Evolutionary conservation across 2,329 filamentous ascomycete species (phyloP).

Genomic region (Sarocladium strictum): DNA sequence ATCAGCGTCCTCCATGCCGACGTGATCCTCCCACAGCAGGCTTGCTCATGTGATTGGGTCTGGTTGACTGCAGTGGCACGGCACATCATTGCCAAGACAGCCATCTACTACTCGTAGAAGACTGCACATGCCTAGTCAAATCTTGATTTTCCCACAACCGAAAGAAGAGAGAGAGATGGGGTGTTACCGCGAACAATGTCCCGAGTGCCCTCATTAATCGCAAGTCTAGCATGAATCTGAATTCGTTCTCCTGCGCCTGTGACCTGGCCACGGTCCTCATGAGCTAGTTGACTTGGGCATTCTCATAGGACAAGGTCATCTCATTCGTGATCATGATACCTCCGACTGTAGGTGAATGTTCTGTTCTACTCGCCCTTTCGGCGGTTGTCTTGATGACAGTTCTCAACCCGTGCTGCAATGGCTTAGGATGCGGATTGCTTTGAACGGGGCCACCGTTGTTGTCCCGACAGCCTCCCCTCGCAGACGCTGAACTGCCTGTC

Average conservation of each 20-base stretch:
- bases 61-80: neutral
- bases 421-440: neutral
- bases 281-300: neutral
- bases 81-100: constrained; percentile 3
- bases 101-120: neutral
- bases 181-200: no score
- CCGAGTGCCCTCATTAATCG: no score
- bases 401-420: neutral
- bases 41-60: constrained; percentile 2
- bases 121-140: neutral
- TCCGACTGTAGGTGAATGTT: neutral
- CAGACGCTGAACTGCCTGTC: neutral
- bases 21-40: neutral
- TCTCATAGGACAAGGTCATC: neutral
- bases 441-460: neutral
- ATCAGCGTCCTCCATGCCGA: neutral
- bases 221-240: no score
- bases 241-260: no score
- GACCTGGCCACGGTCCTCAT: no score
- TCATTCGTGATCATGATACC: neutral
- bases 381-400: neutral
- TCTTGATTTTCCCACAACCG: no score
- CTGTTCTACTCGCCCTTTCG: neutral
- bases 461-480: neutral
- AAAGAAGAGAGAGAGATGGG: no score